Base-by-base conservation (phyloP, 2,329 filamentous ascomycete species). In the Colletotrichum aenigma region DNA sequence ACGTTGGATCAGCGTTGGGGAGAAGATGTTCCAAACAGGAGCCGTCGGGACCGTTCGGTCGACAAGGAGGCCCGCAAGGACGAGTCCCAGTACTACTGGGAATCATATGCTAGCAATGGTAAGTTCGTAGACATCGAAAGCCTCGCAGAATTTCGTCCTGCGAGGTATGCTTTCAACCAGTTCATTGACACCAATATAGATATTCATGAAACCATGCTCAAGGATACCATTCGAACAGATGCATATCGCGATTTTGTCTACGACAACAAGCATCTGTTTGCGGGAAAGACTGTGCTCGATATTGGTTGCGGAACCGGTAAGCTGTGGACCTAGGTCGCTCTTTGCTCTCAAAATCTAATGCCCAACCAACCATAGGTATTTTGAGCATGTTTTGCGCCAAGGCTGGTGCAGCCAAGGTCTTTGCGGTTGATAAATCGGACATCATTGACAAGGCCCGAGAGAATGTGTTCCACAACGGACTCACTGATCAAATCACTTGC, bases 201-300 rank as follows among this genome's bases (percentile, higher is more conserved):
- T 73, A 98, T 98, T 71, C 96, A 98, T 83, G 95, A 98, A 82
- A 96, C 94, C 9, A 98, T 98, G 96, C 90, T 98, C 77, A 98
- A 98, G 83, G 96, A 98, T 81, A 89, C 91, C 0, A 90, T 98
- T 55, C 94, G 96, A 67, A 98, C 96, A 13, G 94, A 98, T 80
- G 94, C 95, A 4, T 98, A 98, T 85, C 93, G 96, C 61, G 96
- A 98, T 85, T 98, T 98, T 83, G 96, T 98, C 81, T 98, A 98
- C 86, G 92, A 93, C 79, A 95, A 98, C 87, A 97, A 98, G 84
- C 88, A 95, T 78, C 87, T 98, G 5, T 98, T 98, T 85, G 92
- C 93, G 36, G 94, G 92, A 80, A 98, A 98, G 86, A 92, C 93
- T 12, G 94, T 98, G 15, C 91, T 98, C 8, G 96, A 98, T 82